Evolutionary conservation across 352 stramenopile genomes (phyloP).

Genomic region (Pythium pyrilobum): DNA sequence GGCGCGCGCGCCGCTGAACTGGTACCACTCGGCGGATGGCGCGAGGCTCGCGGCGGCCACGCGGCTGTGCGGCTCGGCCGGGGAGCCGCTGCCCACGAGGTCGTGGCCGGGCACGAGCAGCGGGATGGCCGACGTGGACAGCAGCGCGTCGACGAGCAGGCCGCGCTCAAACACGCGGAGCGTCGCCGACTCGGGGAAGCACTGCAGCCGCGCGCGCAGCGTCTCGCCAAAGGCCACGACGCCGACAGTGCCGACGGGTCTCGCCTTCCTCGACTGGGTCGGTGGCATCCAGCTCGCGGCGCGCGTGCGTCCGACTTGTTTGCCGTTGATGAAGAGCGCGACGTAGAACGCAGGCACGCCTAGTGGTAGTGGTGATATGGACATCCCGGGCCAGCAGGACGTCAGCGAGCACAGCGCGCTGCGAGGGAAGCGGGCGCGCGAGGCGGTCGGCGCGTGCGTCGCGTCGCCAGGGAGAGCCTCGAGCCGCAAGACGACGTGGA

Average conservation of each 20-base stretch:
- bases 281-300: conserved; percentile 8
- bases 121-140: conserved; percentile 48
- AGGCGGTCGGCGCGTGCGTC: not conserved
- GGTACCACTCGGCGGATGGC: conserved; percentile 62
- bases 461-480: conserved; percentile 1
- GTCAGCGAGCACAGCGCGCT: not conserved
- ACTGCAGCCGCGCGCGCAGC: conserved; percentile 38
- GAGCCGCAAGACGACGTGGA: conserved; percentile 23
- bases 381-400: not conserved
- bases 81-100: not conserved
- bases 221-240: conserved; percentile 43
- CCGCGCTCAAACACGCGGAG: conserved; percentile 45
- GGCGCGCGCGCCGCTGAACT: conserved; percentile 47
- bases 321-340: conserved; percentile 26
- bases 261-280: not conserved
- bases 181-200: conserved; percentile 43
- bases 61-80: not conserved
- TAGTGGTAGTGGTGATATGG: not conserved
- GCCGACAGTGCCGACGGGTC: conserved; percentile 4
- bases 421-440: not conserved
- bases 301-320: conserved; percentile 18
- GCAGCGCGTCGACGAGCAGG: conserved; percentile 24
- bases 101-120: conserved; percentile 45
- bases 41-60: conserved; percentile 41
- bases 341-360: conserved; percentile 12